These are phyloP conservation scores for Porcisia deanei DNA, from an alignment of 208 protist species.

Conservation along the genomic window DNA sequence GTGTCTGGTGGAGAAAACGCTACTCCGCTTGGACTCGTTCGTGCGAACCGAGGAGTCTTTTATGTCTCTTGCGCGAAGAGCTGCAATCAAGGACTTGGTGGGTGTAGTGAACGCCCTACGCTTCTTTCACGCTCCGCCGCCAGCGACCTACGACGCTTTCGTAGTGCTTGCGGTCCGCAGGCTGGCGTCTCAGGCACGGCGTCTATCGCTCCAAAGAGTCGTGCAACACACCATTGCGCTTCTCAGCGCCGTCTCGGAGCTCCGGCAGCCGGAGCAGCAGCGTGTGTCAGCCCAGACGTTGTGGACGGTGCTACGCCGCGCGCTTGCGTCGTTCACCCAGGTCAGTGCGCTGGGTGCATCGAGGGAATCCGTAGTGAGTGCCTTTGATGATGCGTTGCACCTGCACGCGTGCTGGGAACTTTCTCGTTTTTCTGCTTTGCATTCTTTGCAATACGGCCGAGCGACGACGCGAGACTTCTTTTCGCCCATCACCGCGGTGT, in stretches of 20 bases:
- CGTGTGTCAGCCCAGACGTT: constrained; percentile 17
- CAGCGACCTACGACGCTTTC: constrained; percentile 72
- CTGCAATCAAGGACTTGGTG: constrained; percentile 49
- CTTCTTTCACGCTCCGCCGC: constrained; percentile 68
- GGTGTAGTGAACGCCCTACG: constrained; percentile 39
- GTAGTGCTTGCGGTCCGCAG: constrained; percentile 16
- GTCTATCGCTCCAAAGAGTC: not conserved
- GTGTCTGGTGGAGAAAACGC: constrained; percentile 39
- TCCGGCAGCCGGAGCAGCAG: constrained; percentile 26
- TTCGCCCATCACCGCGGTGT: not conserved
- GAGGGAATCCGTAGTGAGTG: not conserved
- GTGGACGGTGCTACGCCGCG: constrained; percentile 22
- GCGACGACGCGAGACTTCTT: constrained; percentile 12
- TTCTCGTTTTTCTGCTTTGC: constrained; percentile 3
- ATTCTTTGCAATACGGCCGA: constrained; percentile 14
- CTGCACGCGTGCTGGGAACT: constrained; percentile 18
- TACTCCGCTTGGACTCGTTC: constrained; percentile 57
- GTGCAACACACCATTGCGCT: constrained; percentile 35
- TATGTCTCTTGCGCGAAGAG: constrained; percentile 29
- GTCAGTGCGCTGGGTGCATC: not conserved
- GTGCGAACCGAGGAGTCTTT: constrained; percentile 32
- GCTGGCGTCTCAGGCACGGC: not conserved
- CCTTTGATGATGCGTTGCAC: not conserved
- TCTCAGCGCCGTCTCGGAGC: constrained; percentile 22
- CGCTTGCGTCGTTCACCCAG: not conserved